These are phyloP conservation scores for Thyridium curvatum DNA, from an alignment of 2,329 filamentous ascomycete genomes.

Conservation along the genomic window DNA sequence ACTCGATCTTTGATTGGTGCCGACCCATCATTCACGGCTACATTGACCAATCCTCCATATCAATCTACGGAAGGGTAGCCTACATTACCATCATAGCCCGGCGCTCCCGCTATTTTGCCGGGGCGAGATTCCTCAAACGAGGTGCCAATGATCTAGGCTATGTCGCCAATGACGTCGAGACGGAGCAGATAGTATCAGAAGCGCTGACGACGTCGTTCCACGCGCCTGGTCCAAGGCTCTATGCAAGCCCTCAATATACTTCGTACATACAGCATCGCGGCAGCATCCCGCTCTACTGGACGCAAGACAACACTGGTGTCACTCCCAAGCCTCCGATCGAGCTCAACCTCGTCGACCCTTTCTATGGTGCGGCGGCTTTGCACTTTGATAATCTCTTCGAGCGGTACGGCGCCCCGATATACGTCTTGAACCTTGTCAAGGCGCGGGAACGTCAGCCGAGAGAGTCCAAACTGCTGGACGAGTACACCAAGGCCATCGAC, in stretches of 20 bases:
- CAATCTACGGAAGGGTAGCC: constrained; percentile 80
- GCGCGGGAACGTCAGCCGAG: constrained; percentile 79
- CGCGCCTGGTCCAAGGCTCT: constrained; percentile 77
- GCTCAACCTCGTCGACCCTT: constrained; percentile 90
- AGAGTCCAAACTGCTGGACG: constrained; percentile 83
- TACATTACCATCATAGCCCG: constrained; percentile 93
- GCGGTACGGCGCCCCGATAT: constrained; percentile 87
- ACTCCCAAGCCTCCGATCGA: constrained; percentile 96
- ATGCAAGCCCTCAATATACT: constrained; percentile 85
- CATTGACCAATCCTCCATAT: constrained; percentile 81
- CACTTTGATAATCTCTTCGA: constrained; percentile 95
- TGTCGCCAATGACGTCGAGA: constrained; percentile 97
- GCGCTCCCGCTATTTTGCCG: constrained; percentile 87
- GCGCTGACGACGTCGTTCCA: constrained; percentile 94
- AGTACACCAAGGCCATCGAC: constrained; percentile 79
- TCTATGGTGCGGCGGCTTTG: constrained; percentile 85
- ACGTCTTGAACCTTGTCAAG: constrained; percentile 88
- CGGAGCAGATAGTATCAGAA: constrained; percentile 96
- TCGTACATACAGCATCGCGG: constrained; percentile 96
- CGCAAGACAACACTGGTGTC: constrained; percentile 90
- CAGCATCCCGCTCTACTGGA: constrained; percentile 96
- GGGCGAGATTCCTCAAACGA: constrained; percentile 87
- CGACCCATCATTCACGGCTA: constrained; percentile 93
- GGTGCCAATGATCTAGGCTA: constrained; percentile 92
- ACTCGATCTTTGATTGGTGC: constrained; percentile 91